These are phyloP conservation scores for Chiua virens DNA, from an alignment of 768 basidiomycete species.

Conservation along the genomic window DNA sequence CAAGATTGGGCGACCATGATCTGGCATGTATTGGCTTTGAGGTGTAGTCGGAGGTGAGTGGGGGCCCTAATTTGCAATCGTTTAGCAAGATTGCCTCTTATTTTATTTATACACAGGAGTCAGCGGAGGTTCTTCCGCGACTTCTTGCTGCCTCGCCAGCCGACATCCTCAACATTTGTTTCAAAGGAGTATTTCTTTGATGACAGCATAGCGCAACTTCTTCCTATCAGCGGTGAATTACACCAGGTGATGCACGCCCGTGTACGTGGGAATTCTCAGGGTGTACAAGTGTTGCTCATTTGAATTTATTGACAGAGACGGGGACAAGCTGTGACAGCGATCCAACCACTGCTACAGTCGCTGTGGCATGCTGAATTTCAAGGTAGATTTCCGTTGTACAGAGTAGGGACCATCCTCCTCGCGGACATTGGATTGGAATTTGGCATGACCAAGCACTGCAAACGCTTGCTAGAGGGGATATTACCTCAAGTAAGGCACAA, in stretches of 20 bases:
- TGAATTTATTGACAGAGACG: conserved; percentile 45
- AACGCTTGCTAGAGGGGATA: conserved; percentile 69
- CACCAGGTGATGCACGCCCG: conserved; percentile 42
- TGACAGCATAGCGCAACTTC: conserved; percentile 29
- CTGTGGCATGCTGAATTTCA: conserved; percentile 83
- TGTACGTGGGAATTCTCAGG: conserved; percentile 33
- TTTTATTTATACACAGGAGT: conserved; percentile 40
- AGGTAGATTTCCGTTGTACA: conserved; percentile 62
- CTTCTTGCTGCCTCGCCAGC: conserved; percentile 58
- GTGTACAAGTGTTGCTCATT: conserved; percentile 1
- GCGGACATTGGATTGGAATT: conserved; percentile 81
- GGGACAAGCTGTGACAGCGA: conserved; percentile 59
- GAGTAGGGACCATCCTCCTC: conserved; percentile 67
- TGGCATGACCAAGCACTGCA: conserved; percentile 66
- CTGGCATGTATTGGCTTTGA: conserved; percentile 73
- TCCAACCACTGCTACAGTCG: conserved; percentile 67
- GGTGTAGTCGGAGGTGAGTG: conserved; percentile 65
- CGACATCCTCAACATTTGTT: conserved; percentile 50
- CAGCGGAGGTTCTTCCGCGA: conserved; percentile 68
- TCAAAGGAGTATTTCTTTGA: conserved; percentile 59
- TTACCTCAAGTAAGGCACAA: conserved; percentile 66
- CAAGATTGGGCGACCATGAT: conserved; percentile 71
- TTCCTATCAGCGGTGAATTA: conserved; percentile 42
- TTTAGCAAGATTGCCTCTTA: not conserved
- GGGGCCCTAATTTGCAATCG: conserved; percentile 3